phyloP scores from a whole-genome alignment of 73 alveolate genomes.

The Urostyla sp. region DNA sequence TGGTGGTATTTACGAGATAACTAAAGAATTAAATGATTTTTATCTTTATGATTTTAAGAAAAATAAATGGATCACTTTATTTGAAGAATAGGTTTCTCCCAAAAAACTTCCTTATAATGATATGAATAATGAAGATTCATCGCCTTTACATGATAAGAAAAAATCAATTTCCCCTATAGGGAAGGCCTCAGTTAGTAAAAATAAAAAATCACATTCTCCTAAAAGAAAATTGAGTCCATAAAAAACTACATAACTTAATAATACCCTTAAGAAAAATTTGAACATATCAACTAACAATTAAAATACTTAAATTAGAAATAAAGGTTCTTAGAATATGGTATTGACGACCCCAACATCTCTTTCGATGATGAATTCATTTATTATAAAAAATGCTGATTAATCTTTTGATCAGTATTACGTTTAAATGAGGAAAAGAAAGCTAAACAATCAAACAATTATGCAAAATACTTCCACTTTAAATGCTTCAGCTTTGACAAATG shows the following conservation, averaged over 20 bases:
- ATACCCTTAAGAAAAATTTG: conserved; percentile 24
- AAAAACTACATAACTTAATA: conserved; percentile 22
- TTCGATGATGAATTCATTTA: conserved; percentile 70
- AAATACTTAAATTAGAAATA: background rate
- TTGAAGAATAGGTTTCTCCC: conserved; percentile 68
- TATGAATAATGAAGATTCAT: conserved; percentile 6
- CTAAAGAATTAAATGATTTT: conserved; percentile 81
- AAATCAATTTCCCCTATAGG: background rate
- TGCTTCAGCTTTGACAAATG: background rate
- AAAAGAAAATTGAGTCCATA: conserved; percentile 35
- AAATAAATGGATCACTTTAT: conserved; percentile 69
- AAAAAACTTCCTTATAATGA: conserved; percentile 25
- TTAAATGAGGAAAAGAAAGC: conserved; percentile 61
- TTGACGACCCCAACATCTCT: conserved; percentile 73
- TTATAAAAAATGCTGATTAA: conserved; percentile 66
- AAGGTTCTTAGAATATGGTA: background rate
- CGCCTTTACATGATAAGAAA: background rate
- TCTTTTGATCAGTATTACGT: conserved; percentile 63
- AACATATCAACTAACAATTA: background rate
- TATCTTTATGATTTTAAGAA: conserved; percentile 64
- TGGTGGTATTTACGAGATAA: conserved; percentile 87
- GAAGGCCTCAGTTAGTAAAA: conserved; percentile 3
- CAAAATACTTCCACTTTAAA: background rate
- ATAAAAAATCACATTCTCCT: conserved; percentile 39
- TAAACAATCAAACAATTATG: conserved; percentile 4